Base-by-base conservation (phyloP, 371 early-diverging fungal genomes). In the Syncephalastrum monosporum region DNA sequence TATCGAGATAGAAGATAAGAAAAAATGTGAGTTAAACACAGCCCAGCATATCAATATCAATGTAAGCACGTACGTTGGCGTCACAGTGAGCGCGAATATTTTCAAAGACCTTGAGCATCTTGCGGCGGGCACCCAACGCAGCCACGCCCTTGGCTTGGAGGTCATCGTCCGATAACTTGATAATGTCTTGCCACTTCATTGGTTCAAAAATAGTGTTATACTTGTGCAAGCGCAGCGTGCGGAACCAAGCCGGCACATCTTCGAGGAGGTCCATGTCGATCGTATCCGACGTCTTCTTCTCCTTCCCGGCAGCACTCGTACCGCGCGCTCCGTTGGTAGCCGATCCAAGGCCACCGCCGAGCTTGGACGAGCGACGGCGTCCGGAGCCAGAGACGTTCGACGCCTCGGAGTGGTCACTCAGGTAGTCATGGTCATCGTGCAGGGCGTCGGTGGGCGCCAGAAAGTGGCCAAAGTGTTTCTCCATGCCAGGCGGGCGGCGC, bases 21-120 rank as follows among this genome's bases (percentile, higher is more conserved):
- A 17, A 60, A 17, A 23, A 29, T 21, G 2, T 33, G 38, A 33
- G 38, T 33, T 21, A 21, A 33, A 33, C 38, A 5, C 38, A 8
- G 10, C 2, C 12, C 38, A 33, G 7, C 21, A 21, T 2, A 53
- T 54, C 25, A 56, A 12, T 14, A 3, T 52, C 4, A n/a, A n/a
- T n/a, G 5, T n/a, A 7, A 24, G 7, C 6, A 66, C 80, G 71
- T 71, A 80, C 80, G 56, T 76, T 76, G 15, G 65, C 71, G 38
- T 76, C 75, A 61, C 80, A 80, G 54, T 80, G 77, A 5, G 64
- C 58, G 55, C 81, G 79, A 41, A 98, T 83, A 24, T 85, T 78
- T 60, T 95, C 96, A 80, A 98, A 98, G 27, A 95, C 94, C 70
- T 95, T 96, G 53, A 96, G 75, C 90, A 98, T 90, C 72, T 98